Evolutionary conservation across 257 asterid genomes (phyloP).

Genomic region (Solanum chmielewskii): DNA sequence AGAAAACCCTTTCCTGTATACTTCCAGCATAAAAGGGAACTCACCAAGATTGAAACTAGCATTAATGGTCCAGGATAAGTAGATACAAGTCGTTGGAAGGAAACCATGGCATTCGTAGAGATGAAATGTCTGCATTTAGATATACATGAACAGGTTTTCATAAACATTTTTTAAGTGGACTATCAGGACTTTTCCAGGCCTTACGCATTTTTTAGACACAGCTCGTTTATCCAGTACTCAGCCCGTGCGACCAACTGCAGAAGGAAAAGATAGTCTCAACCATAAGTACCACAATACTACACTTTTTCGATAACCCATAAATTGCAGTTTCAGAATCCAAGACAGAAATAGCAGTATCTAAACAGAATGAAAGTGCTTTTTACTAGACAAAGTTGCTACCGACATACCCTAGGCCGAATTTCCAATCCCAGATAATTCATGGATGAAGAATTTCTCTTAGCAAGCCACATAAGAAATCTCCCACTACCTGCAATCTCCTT

Average conservation of each 20-base stretch:
- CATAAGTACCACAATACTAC: slow-evolving; percentile 1
- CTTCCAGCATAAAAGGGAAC: slow-evolving; percentile 13
- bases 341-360: not conserved
- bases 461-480: slow-evolving; percentile 81
- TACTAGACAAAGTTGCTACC: not conserved
- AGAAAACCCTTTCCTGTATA: not conserved
- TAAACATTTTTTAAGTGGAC: slow-evolving; percentile 5
- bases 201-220: slow-evolving; percentile 69
- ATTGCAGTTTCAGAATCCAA: not conserved
- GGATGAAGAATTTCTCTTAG: slow-evolving; percentile 37
- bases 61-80: slow-evolving; percentile 83
- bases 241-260: slow-evolving; percentile 84
- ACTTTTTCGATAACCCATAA: not conserved
- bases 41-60: slow-evolving; percentile 81
- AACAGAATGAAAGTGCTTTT: not conserved
- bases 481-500: slow-evolving; percentile 60
- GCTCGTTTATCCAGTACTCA: slow-evolving; percentile 59
- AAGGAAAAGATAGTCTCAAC: slow-evolving; percentile 5
- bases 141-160: slow-evolving; percentile 4
- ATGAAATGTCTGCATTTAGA: slow-evolving; percentile 66
- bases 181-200: slow-evolving; percentile 12
- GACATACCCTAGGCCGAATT: slow-evolving; percentile 76
- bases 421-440: slow-evolving; percentile 83
- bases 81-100: slow-evolving; percentile 63
- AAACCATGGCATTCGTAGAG: slow-evolving; percentile 67